A percentile compares a stretch with the other conserved stretches of the same genome.
These are phyloP conservation scores for Elaphomyces granulatus DNA, from an alignment of 495 filamentous ascomycete species.

Conservation along the genomic window DNA sequence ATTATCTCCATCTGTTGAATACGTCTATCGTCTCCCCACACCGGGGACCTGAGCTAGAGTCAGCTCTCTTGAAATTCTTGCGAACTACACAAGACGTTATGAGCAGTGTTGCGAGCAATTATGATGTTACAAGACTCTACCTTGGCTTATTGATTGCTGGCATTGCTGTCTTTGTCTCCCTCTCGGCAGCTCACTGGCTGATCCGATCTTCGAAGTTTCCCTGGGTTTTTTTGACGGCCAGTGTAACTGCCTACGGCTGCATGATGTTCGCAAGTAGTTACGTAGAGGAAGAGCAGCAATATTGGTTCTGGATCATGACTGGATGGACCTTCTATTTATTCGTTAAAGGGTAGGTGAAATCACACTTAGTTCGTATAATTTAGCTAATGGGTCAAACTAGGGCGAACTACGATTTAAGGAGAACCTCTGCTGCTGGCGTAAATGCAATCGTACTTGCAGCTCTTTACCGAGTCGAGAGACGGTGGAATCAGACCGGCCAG, in stretches of 20 bases:
- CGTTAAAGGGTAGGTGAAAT: slow-evolving; percentile 29
- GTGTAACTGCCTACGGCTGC: slow-evolving; percentile 45
- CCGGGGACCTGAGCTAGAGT: slow-evolving; percentile 8
- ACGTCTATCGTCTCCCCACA: slow-evolving; percentile 1
- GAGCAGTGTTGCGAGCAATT: slow-evolving; percentile 82
- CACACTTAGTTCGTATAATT: neutral
- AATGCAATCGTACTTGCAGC: slow-evolving; percentile 17
- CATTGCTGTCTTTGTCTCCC: slow-evolving; percentile 25
- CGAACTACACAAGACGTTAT: slow-evolving; percentile 56
- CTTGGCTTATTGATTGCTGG: slow-evolving; percentile 37
- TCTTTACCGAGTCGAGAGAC: slow-evolving; percentile 46
- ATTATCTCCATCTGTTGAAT: slow-evolving; percentile 13
- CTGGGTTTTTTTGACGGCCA: slow-evolving; percentile 20
- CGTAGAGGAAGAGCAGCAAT: slow-evolving; percentile 95
- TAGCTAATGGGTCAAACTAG: too few species aligned
- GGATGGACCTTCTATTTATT: slow-evolving; percentile 59
- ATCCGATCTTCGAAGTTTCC: slow-evolving; percentile 12
- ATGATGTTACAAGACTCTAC: slow-evolving; percentile 50
- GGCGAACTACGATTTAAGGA: too few species aligned
- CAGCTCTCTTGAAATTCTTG: slow-evolving; percentile 40
- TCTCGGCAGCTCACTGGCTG: slow-evolving; percentile 13
- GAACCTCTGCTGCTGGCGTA: slow-evolving; percentile 3
- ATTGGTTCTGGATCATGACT: slow-evolving; percentile 87
- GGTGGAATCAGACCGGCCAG: slow-evolving; percentile 95
- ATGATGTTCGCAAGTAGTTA: slow-evolving; percentile 99